phyloP scores from a whole-genome alignment of 1,284 basidiomycete genomes.

The Sanghuangporus weigelae region DNA sequence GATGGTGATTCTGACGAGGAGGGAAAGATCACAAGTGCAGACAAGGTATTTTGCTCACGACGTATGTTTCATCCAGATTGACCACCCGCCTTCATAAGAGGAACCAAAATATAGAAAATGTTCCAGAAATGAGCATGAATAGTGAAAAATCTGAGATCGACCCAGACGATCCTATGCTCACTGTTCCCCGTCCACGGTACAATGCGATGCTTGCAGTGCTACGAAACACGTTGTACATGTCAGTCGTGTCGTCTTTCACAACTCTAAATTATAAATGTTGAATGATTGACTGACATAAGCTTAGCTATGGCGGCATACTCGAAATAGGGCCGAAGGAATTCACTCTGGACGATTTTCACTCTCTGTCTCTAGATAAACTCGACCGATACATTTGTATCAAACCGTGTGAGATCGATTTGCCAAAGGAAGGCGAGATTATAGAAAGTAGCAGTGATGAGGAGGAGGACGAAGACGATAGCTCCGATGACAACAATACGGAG shows the following conservation, averaged over 20 bases:
- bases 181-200: conserved; percentile 76
- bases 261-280: not conserved
- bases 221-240: conserved; percentile 85
- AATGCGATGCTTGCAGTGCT: conserved; percentile 90
- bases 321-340: conserved; percentile 79
- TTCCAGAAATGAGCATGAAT: not conserved
- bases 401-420: conserved; percentile 55
- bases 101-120: not conserved
- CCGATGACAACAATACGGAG: conserved; percentile 34
- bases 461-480: conserved; percentile 44
- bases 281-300: not conserved
- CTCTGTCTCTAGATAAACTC: conserved; percentile 75
- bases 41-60: not conserved
- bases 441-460: conserved; percentile 56
- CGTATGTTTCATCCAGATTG: not conserved
- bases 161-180: conserved; percentile 66
- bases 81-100: not conserved
- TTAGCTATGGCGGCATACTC: conserved; percentile 83
- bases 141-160: conserved; percentile 37
- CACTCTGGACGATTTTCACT: conserved; percentile 81
- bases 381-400: conserved; percentile 73
- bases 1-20: conserved; percentile 31
- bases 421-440: conserved; percentile 48
- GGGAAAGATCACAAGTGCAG: conserved; percentile 13
- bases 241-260: conserved; percentile 24